These are phyloP conservation scores for Musa itinerans DNA, from an alignment of 176 grass and related monocot genomes.

Conservation along the genomic window DNA sequence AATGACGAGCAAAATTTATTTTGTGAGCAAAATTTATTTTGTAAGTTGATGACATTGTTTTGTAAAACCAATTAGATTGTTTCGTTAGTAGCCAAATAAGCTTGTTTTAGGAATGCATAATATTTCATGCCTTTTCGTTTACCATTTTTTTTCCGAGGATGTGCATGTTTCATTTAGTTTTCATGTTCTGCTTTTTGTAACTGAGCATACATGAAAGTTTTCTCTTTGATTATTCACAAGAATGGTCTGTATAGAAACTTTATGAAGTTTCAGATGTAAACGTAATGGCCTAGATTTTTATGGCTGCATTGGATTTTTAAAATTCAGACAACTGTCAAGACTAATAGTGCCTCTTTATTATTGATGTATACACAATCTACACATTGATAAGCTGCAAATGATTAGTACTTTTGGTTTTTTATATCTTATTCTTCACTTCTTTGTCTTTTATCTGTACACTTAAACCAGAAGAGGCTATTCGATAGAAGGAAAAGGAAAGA, in stretches of 20 bases:
- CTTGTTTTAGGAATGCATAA: constrained; percentile 38
- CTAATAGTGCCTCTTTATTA: too few species aligned
- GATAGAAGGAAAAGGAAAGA: too few species aligned
- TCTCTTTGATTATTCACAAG: not conserved
- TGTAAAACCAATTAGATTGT: not conserved
- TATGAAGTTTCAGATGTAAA: not conserved
- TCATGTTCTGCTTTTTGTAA: constrained; percentile 11
- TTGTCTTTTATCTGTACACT: too few species aligned
- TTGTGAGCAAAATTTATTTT: constrained; percentile 42
- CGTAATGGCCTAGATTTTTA: constrained; percentile 11
- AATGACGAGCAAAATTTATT: constrained; percentile 46
- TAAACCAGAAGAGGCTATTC: too few species aligned
- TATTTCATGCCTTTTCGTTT: not conserved
- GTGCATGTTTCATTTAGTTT: not conserved
- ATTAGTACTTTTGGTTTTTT: too few species aligned
- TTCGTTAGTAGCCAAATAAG: not conserved
- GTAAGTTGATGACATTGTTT: constrained; percentile 30
- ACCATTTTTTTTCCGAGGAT: not conserved
- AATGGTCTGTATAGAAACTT: not conserved
- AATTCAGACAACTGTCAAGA: too few species aligned
- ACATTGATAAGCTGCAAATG: too few species aligned
- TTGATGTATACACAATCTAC: constrained; percentile 13
- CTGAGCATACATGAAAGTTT: not conserved
- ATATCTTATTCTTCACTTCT: too few species aligned
- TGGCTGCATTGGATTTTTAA: not conserved